These are phyloP conservation scores for Brettanomyces sp. DNA, from an alignment of 805 yeast species.

Conservation along the genomic window DNA sequence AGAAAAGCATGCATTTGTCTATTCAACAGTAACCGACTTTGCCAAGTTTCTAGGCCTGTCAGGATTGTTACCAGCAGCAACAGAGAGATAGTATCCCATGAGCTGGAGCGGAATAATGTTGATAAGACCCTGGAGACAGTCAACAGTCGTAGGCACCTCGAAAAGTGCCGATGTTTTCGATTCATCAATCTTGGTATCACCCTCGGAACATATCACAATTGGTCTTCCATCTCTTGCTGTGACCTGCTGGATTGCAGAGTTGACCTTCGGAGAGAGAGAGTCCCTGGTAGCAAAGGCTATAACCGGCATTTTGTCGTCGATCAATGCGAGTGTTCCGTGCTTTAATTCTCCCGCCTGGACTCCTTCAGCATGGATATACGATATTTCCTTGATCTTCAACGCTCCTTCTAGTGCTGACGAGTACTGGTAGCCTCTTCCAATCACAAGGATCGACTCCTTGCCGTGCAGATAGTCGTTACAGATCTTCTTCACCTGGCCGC, in stretches of 20 bases:
- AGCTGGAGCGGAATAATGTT: constrained; percentile 92
- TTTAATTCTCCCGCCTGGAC: constrained; percentile 98
- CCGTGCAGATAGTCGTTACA: constrained; percentile 65
- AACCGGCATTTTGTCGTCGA: constrained; percentile 88
- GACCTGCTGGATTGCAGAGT: constrained; percentile 93
- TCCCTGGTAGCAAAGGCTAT: constrained; percentile 95
- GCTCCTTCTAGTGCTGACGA: constrained; percentile 99
- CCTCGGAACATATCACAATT: constrained; percentile 79
- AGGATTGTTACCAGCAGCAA: constrained; percentile 88
- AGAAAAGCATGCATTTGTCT: constrained; percentile 9
- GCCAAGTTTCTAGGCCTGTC: constrained; percentile 99
- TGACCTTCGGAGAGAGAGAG: constrained; percentile 89
- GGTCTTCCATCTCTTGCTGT: constrained; percentile 97
- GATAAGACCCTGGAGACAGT: constrained; percentile 92
- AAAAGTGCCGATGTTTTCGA: constrained; percentile 58
- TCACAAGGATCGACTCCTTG: constrained; percentile 78
- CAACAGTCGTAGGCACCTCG: constrained; percentile 92
- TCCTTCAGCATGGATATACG: constrained; percentile 99
- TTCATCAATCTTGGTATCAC: constrained; percentile 53
- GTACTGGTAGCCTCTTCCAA: constrained; percentile 96
- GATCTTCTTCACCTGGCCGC: constrained; percentile 62
- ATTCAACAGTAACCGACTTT: constrained; percentile 95
- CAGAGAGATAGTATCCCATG: constrained; percentile 96
- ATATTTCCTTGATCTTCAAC: constrained; percentile 92
- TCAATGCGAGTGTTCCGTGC: constrained; percentile 96